Evolutionary conservation across 2,329 filamentous ascomycete species (phyloP), one percentile per base, ranked within the genome.

Genomic region (Fusarium liriodendri): DNA sequence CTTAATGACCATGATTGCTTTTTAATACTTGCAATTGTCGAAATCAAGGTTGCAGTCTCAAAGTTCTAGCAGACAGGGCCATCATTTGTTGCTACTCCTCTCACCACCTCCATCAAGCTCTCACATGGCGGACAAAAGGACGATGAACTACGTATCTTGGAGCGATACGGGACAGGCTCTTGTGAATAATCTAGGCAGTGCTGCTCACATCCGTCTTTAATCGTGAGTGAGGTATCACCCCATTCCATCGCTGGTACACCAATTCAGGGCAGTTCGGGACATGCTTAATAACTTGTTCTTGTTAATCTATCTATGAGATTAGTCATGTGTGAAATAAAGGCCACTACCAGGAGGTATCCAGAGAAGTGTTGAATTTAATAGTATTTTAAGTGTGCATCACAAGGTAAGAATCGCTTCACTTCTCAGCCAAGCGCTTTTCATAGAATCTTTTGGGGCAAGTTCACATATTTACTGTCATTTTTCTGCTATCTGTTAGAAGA

Each of bases 141-240:
- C 0, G 6, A 18, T 47, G 13, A 2, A 1, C 2, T 27, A 14
- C 2, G 8, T 5, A 11, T 6, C 8, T 11, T 3, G 18, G 16
- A 5, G 14, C 1, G 5, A 50, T 50, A 1, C 10, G 10, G 0
- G 5, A 50, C 1, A 27, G 5, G 8, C 8, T 50, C 45, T 18
- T 14, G 1, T 27, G 6, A 27, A 8, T 14, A 27, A 27, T 11
- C 9, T 11, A 2, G 22, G 5, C 11, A 45, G 40, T 47, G 0
- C 14, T 27, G 22, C 14, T 27, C 1, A 16, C 22, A 6, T 27
- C 22, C 9, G 8, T 18, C 16, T 50, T 8, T 2, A 5, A 11
- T 50, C 22, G 45, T 50, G 45, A 10, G 18, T 50, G 45, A 27
- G 22, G 45, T 14, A 50, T 27, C 22, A 27, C 45, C 45, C 2